These are phyloP conservation scores for Monocercomonoides exilis DNA, from an alignment of 78 protist genomes.

Conservation along the genomic window DNA sequence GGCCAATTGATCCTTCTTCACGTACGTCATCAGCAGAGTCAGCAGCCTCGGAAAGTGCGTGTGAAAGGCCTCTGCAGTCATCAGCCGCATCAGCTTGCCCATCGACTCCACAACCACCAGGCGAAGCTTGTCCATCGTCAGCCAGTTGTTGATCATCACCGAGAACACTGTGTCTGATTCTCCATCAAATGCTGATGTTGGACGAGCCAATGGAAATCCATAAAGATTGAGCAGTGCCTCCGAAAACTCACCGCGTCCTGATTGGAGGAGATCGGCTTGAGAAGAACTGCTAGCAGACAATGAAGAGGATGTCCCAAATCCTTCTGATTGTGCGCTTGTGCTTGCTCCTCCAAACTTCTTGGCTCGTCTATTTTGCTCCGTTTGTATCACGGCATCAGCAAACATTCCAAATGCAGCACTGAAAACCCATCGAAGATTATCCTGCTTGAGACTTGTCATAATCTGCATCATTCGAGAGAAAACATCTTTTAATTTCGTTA, in stretches of 20 bases:
- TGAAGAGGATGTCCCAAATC: neutral
- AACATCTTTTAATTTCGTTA: neutral
- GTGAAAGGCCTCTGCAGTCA: neutral
- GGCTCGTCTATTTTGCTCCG: neutral
- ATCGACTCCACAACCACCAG: neutral
- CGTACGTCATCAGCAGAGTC: neutral
- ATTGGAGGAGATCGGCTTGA: no score
- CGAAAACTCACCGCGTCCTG: no score
- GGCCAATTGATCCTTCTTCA: neutral
- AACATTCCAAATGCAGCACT: constrained; percentile 1
- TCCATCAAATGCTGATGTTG: neutral
- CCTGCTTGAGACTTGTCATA: neutral
- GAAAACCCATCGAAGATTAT: constrained; percentile 11
- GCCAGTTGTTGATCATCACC: neutral
- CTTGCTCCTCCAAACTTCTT: neutral
- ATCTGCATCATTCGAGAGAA: neutral
- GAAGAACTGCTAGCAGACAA: neutral
- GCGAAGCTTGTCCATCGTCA: neutral
- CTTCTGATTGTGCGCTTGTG: neutral
- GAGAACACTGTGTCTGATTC: neutral
- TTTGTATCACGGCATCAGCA: neutral
- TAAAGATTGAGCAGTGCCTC: neutral
- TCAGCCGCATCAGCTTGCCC: neutral
- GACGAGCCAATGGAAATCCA: neutral
- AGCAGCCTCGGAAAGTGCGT: neutral